Conservation (phyloP, 345 rosid genomes). For the Lumnitzera littorea region DNA sequence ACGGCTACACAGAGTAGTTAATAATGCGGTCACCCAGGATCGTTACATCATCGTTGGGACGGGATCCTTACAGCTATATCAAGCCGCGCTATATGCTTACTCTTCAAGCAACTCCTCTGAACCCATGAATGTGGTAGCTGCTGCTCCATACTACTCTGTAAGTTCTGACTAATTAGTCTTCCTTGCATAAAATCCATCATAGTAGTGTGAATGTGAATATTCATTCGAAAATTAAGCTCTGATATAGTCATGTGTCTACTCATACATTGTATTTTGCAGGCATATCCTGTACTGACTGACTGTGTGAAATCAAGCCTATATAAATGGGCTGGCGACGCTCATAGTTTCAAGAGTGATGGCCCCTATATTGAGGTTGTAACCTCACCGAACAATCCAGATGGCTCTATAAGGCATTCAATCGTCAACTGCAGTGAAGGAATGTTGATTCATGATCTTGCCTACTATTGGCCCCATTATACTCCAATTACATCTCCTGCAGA, state of each 20-base stretch:
- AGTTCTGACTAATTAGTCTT: constrained; percentile 15
- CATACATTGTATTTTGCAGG: constrained; percentile 28
- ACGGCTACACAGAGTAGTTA: constrained; percentile 63
- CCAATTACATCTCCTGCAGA: constrained; percentile 65
- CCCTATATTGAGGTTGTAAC: constrained; percentile 91
- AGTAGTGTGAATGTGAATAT: too few species aligned
- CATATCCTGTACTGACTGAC: constrained; percentile 68
- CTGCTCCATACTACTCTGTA: constrained; percentile 77
- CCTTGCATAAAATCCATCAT: too few species aligned
- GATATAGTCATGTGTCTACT: too few species aligned
- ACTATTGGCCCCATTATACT: constrained; percentile 94
- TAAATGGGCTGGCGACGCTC: constrained; percentile 89
- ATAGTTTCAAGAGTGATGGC: constrained; percentile 33
- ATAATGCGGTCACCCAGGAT: constrained; percentile 66
- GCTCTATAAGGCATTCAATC: constrained; percentile 52
- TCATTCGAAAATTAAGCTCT: too few species aligned
- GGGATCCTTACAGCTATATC: constrained; percentile 82
- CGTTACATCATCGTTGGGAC: constrained; percentile 79
- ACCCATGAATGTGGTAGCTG: constrained; percentile 72
- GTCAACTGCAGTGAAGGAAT: constrained; percentile 59
- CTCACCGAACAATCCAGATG: constrained; percentile 94
- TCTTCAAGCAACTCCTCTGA: constrained; percentile 44
- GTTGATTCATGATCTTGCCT: constrained; percentile 84
- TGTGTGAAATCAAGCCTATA: constrained; percentile 67
- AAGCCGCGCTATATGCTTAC: constrained; percentile 79